These are phyloP conservation scores for Tilletiaria anomala DNA, from an alignment of 1,284 basidiomycete genomes.

Conservation along the genomic window DNA sequence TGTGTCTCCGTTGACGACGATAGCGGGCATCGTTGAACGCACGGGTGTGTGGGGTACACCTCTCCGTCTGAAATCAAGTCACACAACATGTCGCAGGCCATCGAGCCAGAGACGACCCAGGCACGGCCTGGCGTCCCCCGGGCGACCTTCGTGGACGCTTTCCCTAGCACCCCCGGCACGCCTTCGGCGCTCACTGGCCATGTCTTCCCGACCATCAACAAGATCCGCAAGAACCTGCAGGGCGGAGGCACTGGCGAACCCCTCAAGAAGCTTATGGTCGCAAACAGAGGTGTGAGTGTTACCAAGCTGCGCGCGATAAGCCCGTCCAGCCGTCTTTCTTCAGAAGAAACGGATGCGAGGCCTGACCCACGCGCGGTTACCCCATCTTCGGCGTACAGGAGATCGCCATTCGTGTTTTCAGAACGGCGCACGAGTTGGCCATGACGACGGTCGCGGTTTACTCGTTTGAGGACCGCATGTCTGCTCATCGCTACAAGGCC, in stretches of 20 bases:
- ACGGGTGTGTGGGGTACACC: no score
- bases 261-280: conserved; percentile 35
- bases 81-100: no score
- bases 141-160: conserved; percentile 30
- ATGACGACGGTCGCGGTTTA: conserved; percentile 99
- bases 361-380: not conserved
- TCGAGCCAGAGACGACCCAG: conserved; percentile 20
- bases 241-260: conserved; percentile 14
- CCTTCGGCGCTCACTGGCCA: conserved; percentile 27
- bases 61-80: no score
- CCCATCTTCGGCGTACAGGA: conserved; percentile 49
- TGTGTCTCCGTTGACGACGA: no score
- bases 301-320: not conserved
- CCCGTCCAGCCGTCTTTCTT: not conserved
- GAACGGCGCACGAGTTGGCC: conserved; percentile 94
- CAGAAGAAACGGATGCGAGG: no score
- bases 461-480: conserved; percentile 89
- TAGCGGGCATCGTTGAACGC: no score
- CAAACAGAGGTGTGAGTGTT: conserved; percentile 33
- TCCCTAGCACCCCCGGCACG: conserved; percentile 28
- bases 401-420: conserved; percentile 97
- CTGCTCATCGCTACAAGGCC: conserved; percentile 94
- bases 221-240: conserved; percentile 25
- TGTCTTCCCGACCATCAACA: conserved; percentile 31
- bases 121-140: conserved; percentile 16